Evolutionary conservation across 768 basidiomycete species (phyloP).

Genomic region (Boletellus sp.): DNA sequence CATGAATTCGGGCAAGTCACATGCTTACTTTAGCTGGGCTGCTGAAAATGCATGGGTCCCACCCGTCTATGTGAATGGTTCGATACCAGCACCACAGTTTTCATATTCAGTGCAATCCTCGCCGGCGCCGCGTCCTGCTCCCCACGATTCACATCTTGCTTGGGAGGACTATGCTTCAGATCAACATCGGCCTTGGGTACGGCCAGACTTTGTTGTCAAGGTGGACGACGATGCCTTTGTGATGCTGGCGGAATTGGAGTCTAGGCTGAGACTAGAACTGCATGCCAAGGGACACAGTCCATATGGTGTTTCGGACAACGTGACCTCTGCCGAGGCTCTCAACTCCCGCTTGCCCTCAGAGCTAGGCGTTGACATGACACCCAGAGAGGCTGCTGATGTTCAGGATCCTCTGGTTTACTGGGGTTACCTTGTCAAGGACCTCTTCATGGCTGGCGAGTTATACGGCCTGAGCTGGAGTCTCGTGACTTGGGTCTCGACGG

Average conservation of each 20-base stretch:
- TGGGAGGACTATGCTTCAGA: slow-evolving; percentile 46
- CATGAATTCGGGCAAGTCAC: slow-evolving; percentile 94
- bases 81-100: slow-evolving; percentile 43
- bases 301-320: slow-evolving; percentile 16
- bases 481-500: slow-evolving; percentile 81
- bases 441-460: slow-evolving; percentile 94
- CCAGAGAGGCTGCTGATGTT: slow-evolving; percentile 9
- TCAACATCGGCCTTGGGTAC: slow-evolving; percentile 61
- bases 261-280: slow-evolving; percentile 77
- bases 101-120: slow-evolving; percentile 64
- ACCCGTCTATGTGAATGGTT: slow-evolving; percentile 55
- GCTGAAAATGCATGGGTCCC: slow-evolving; percentile 89
- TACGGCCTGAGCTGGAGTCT: slow-evolving; percentile 89
- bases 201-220: slow-evolving; percentile 91
- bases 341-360: not conserved
- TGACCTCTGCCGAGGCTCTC: slow-evolving; percentile 3
- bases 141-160: slow-evolving; percentile 65
- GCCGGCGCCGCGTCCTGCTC: slow-evolving; percentile 57
- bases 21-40: slow-evolving; percentile 92
- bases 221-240: slow-evolving; percentile 95
- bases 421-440: slow-evolving; percentile 88
- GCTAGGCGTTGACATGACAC: not conserved
- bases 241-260: slow-evolving; percentile 91
- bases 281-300: slow-evolving; percentile 39
- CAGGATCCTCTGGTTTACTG: slow-evolving; percentile 78